phyloP scores from a whole-genome alignment of 1,139 yeast species.

The Kodamaea sp. region DNA sequence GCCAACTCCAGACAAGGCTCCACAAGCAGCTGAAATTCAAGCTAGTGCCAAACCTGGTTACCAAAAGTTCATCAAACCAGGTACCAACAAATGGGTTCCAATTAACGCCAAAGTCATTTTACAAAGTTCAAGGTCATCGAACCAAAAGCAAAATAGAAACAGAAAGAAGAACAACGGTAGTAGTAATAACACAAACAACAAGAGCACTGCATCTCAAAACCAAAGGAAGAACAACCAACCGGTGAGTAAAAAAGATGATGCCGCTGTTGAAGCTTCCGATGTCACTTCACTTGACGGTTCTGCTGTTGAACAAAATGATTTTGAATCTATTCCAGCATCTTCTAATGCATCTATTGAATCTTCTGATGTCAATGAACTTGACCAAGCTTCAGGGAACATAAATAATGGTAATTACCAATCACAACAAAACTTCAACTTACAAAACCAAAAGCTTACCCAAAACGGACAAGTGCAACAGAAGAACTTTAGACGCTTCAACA shows the following conservation, averaged over 20 bases:
- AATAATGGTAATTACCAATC: too few species aligned
- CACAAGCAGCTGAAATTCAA: conserved; percentile 19
- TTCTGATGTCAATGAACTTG: too few species aligned
- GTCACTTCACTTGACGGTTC: too few species aligned
- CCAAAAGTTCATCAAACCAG: conserved; percentile 52
- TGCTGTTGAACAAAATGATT: too few species aligned
- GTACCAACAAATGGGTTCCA: conserved; percentile 88
- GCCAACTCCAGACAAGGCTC: conserved; percentile 54
- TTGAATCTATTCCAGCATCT: too few species aligned
- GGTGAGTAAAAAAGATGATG: not conserved
- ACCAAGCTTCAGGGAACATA: too few species aligned
- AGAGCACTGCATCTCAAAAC: conserved; percentile 3
- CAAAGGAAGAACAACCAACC: conserved; percentile 7
- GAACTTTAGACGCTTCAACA: conserved; percentile 20
- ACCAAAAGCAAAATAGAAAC: conserved; percentile 30
- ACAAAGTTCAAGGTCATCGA: conserved; percentile 30
- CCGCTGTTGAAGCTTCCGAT: too few species aligned
- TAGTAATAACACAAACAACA: conserved; percentile 9
- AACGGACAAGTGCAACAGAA: conserved; percentile 15
- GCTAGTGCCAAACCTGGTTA: conserved; percentile 31
- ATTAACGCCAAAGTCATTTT: conserved; percentile 68
- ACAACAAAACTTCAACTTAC: conserved; percentile 6
- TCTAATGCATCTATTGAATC: too few species aligned
- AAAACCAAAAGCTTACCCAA: conserved; percentile 12
- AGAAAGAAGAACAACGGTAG: conserved; percentile 30